These are phyloP conservation scores for Cutaneotrichosporon sp. DNA, from an alignment of 1,284 basidiomycete species.

Conservation along the genomic window DNA sequence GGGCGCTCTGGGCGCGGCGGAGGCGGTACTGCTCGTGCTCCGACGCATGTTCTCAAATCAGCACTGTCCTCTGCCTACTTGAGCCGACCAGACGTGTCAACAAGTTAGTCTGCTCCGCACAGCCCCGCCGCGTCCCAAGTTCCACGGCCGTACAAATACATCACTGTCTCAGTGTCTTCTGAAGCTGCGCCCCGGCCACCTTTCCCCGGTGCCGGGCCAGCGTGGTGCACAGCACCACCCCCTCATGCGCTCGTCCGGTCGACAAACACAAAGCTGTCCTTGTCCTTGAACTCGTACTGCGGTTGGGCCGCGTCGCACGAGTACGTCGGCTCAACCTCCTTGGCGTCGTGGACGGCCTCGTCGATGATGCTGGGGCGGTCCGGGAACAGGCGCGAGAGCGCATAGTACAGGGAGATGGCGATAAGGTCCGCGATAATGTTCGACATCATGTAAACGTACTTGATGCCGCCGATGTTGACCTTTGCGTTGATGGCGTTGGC, in stretches of 20 bases:
- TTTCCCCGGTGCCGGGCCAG: background rate
- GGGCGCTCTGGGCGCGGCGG: no score
- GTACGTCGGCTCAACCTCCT: background rate
- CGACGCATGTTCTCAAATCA: no score
- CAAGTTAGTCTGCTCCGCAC: no score
- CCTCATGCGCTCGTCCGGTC: background rate
- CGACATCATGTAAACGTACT: slow-evolving; percentile 54
- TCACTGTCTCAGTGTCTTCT: background rate
- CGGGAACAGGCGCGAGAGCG: slow-evolving; percentile 64
- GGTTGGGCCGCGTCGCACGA: background rate
- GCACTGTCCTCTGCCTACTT: no score
- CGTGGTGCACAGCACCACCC: background rate
- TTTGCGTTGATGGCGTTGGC: slow-evolving; percentile 48
- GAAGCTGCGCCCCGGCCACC: background rate
- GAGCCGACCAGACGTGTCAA: no score
- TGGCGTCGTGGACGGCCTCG: slow-evolving; percentile 59
- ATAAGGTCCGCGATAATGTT: slow-evolving; percentile 43
- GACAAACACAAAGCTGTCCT: background rate
- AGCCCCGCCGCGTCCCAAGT: no score
- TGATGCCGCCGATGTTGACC: slow-evolving; percentile 64
- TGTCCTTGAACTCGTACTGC: background rate
- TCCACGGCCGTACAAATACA: no score
- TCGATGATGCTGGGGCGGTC: slow-evolving; percentile 61
- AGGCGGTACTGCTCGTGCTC: no score
- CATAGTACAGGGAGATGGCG: slow-evolving; percentile 65